Evolutionary conservation across 2,329 filamentous ascomycete genomes (phyloP).

Genomic region (Chrysoporthe austroafricana): DNA sequence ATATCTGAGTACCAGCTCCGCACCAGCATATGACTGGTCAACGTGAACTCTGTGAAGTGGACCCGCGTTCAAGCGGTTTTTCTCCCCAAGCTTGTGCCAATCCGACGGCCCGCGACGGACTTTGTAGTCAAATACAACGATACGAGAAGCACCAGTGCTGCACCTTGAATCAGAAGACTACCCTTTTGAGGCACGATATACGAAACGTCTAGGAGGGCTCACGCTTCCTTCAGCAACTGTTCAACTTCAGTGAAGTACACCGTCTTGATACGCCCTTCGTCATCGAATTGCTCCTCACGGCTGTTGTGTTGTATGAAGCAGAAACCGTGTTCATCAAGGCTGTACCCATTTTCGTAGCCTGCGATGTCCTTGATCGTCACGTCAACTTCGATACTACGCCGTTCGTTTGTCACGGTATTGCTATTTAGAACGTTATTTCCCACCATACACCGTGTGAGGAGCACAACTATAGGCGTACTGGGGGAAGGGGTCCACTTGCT

Average conservation of each 20-base stretch:
- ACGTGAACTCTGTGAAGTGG: conserved; percentile 53
- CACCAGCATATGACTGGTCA: conserved; percentile 43
- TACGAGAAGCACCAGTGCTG: conserved; percentile 19
- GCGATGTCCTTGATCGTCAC: conserved; percentile 57
- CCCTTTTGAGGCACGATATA: no score
- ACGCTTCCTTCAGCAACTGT: background rate
- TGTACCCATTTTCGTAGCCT: conserved; percentile 69
- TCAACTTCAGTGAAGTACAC: background rate
- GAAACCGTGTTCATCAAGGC: conserved; percentile 56
- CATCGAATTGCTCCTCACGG: conserved; percentile 58
- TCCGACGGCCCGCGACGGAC: conserved; percentile 57
- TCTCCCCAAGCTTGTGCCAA: conserved; percentile 70
- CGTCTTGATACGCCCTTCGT: conserved; percentile 38
- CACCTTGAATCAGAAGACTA: conserved; percentile 67
- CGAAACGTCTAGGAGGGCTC: background rate
- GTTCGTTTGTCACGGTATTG: conserved; percentile 66
- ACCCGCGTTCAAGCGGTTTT: conserved; percentile 62
- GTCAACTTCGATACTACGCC: conserved; percentile 64
- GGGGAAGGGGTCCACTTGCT: background rate
- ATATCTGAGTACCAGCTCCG: conserved; percentile 31
- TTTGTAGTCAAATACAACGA: conserved; percentile 36
- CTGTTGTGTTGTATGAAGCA: conserved; percentile 58
- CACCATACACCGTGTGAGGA: background rate
- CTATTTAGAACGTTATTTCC: background rate
- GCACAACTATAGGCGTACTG: background rate